These are phyloP conservation scores for Hortaea werneckii DNA, from an alignment of 2,329 filamentous ascomycete genomes.

Conservation along the genomic window DNA sequence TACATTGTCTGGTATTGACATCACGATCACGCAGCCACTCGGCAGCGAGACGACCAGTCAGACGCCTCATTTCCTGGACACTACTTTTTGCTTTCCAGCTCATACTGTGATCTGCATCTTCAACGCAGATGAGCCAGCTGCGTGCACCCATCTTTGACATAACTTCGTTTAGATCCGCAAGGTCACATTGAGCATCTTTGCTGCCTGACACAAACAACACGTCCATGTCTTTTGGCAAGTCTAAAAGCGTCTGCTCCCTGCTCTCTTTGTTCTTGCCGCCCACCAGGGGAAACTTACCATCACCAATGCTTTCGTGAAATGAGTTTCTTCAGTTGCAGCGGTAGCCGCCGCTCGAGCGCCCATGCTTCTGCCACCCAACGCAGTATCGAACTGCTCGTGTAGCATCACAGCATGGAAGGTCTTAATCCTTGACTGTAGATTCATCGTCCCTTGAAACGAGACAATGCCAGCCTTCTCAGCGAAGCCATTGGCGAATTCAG, in stretches of 20 bases:
- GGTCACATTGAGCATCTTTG: slow-evolving; percentile 27
- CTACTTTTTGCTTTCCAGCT: slow-evolving; percentile 27
- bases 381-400: slow-evolving; percentile 10
- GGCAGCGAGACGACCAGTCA: slow-evolving; percentile 26
- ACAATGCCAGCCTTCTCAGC: slow-evolving; percentile 15
- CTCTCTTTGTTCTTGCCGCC: slow-evolving; percentile 23
- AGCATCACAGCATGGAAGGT: slow-evolving; percentile 29
- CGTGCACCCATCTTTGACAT: slow-evolving; percentile 29
- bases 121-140: slow-evolving; percentile 28
- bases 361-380: slow-evolving; percentile 35
- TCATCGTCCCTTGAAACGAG: slow-evolving; percentile 33
- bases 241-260: slow-evolving; percentile 30
- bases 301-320: slow-evolving; percentile 18
- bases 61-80: slow-evolving; percentile 21
- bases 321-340: slow-evolving; percentile 21
- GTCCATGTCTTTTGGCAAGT: slow-evolving; percentile 19
- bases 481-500: slow-evolving; percentile 32
- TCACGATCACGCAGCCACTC: slow-evolving; percentile 23
- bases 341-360: slow-evolving; percentile 34
- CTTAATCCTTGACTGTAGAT: slow-evolving; percentile 28
- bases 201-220: slow-evolving; percentile 33
- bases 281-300: slow-evolving; percentile 34
- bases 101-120: slow-evolving; percentile 34
- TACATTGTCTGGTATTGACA: slow-evolving; percentile 6
- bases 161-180: slow-evolving; percentile 20